Percentiles rank a stretch among this genome's conserved stretches.
These are phyloP conservation scores for Fraxinus xanthoxyloides DNA, from an alignment of 305 asterid genomes.

Conservation along the genomic window DNA sequence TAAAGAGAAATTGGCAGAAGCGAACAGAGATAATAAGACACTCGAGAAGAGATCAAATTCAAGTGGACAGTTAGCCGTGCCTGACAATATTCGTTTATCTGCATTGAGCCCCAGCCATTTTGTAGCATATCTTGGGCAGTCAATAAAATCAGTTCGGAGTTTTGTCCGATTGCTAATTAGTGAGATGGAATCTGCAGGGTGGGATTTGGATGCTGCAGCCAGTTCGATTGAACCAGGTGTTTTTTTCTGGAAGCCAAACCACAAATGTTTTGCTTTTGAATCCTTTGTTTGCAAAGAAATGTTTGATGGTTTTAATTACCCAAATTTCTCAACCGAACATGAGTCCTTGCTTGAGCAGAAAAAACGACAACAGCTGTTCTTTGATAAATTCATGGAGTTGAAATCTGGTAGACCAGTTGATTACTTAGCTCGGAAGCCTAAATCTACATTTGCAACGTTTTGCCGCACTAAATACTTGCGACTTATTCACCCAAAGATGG, in stretches of 20 bases:
- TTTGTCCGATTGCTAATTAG: constrained; percentile 53
- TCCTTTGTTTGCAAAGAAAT: constrained; percentile 64
- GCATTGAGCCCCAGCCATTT: constrained; percentile 56
- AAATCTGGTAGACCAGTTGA: constrained; percentile 48
- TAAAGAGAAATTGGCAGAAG: constrained; percentile 63
- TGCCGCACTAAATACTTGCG: constrained; percentile 51
- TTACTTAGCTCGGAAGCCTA: constrained; percentile 69
- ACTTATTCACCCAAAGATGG: constrained; percentile 68
- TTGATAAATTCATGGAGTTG: constrained; percentile 51
- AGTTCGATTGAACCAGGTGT: constrained; percentile 50
- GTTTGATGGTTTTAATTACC: constrained; percentile 59
- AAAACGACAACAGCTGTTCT: constrained; percentile 27
- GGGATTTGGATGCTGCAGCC: constrained; percentile 74
- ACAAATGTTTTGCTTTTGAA: constrained; percentile 64
- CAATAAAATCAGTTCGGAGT: constrained; percentile 52
- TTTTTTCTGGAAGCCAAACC: constrained; percentile 42
- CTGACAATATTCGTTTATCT: constrained; percentile 35
- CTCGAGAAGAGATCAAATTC: constrained; percentile 53
- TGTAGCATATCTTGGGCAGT: constrained; percentile 31
- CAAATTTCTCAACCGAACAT: constrained; percentile 38
- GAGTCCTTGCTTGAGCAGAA: constrained; percentile 24
- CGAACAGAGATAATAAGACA: constrained; percentile 43
- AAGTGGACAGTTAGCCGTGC: constrained; percentile 47
- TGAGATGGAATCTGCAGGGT: constrained; percentile 63
- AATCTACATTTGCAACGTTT: constrained; percentile 59